These are phyloP conservation scores for Quercus berberidifolia DNA, from an alignment of 306 rosid genomes.

Conservation along the genomic window DNA sequence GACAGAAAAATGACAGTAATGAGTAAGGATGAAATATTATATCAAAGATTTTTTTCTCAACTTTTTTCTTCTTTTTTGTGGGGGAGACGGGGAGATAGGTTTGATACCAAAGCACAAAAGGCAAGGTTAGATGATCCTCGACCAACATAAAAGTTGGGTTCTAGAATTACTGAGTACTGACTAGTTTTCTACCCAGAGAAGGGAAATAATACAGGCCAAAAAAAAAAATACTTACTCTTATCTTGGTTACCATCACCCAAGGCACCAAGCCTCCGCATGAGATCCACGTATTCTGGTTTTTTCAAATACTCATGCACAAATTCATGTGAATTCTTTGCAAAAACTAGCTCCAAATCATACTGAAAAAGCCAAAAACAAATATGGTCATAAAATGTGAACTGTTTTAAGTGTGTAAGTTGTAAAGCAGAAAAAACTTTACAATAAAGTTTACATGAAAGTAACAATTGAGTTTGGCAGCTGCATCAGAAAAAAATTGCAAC, in stretches of 20 bases:
- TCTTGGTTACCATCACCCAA: conserved; percentile 96
- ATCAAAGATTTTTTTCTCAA: too few relatives aligned
- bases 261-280: conserved; percentile 94
- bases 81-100: not conserved
- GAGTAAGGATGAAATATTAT: too few relatives aligned
- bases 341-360: conserved; percentile 88
- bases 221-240: conserved; percentile 43
- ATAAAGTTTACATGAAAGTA: not conserved
- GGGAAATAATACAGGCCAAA: not conserved
- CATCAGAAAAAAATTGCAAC: not conserved
- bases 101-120: not conserved
- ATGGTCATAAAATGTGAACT: not conserved
- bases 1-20: not conserved
- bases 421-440: not conserved
- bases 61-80: too few relatives aligned
- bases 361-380: conserved; percentile 29
- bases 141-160: not conserved
- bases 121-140: not conserved
- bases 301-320: conserved; percentile 85
- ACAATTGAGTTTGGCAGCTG: not conserved
- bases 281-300: conserved; percentile 68
- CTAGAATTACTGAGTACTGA: not conserved
- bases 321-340: conserved; percentile 76
- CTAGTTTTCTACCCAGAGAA: not conserved
- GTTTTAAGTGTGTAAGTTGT: not conserved